Evolutionary conservation across 2,329 filamentous ascomycete species (phyloP).

Genomic region (Clonostachys rosea): DNA sequence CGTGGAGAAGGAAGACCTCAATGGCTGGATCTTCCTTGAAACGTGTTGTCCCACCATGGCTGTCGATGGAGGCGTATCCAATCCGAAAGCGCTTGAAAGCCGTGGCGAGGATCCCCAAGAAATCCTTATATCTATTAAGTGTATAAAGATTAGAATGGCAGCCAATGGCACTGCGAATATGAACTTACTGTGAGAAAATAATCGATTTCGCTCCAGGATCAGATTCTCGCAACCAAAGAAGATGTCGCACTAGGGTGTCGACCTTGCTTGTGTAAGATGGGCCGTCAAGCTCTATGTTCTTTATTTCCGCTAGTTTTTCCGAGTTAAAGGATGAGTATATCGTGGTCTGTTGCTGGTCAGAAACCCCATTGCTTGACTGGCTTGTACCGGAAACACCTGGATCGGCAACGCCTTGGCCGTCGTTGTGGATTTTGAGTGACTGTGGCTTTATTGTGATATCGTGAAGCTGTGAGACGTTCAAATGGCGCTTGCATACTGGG

Average conservation of each 20-base stretch:
- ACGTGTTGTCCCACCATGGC: conserved; percentile 60
- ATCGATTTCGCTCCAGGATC: conserved; percentile 88
- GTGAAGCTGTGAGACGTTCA: conserved; percentile 68
- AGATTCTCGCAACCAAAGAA: conserved; percentile 78
- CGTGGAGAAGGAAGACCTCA: conserved; percentile 86
- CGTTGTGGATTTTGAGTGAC: conserved; percentile 59
- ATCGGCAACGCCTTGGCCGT: conserved; percentile 1
- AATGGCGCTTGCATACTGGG: conserved; percentile 73
- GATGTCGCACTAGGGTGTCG: conserved; percentile 74
- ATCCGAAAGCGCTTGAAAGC: conserved; percentile 73
- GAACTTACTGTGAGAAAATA: conserved; percentile 74
- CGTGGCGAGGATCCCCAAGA: conserved; percentile 66
- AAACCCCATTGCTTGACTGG: conserved; percentile 3
- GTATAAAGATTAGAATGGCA: too few species aligned
- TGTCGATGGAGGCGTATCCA: conserved; percentile 66
- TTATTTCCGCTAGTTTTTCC: conserved; percentile 72
- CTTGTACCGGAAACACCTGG: background rate
- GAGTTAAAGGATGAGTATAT: conserved; percentile 79
- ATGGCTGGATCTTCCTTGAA: conserved; percentile 72
- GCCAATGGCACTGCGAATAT: background rate
- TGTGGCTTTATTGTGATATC: conserved; percentile 80
- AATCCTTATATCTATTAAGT: conserved; percentile 58
- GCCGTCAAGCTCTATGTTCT: conserved; percentile 68
- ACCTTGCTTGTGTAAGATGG: conserved; percentile 86
- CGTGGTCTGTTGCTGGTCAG: conserved; percentile 22